Percentiles rank a stretch among this genome's conserved stretches.
phyloP scores from a whole-genome alignment of 192 early-diverging fungal genomes.

The Rhizoclosmatium globosum region DNA sequence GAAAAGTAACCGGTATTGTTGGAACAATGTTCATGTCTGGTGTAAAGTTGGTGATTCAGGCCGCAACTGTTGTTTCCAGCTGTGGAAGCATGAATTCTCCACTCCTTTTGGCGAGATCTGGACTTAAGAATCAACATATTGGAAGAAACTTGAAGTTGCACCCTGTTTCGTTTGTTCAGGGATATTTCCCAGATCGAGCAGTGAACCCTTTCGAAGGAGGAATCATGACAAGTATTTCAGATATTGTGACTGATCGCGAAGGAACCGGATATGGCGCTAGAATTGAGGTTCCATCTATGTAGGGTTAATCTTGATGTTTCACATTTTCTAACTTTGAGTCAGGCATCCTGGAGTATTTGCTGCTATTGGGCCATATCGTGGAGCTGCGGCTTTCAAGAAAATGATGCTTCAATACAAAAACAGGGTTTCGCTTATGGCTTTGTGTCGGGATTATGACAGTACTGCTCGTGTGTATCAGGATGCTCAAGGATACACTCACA shows the following conservation, averaged over 20 bases:
- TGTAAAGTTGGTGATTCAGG: conserved; percentile 46
- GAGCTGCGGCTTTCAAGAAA: conserved; percentile 59
- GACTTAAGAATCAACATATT: conserved; percentile 73
- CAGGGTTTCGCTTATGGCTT: conserved; percentile 57
- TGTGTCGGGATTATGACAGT: conserved; percentile 70
- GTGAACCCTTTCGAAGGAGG: conserved; percentile 44
- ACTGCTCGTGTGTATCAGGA: conserved; percentile 55
- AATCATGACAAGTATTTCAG: conserved; percentile 74
- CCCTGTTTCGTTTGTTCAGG: conserved; percentile 67
- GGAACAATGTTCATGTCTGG: conserved; percentile 39
- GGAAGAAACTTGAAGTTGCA: conserved; percentile 74
- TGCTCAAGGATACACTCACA: conserved; percentile 45
- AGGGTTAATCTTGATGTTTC: neutral
- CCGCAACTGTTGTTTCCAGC: conserved; percentile 65
- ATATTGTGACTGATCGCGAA: conserved; percentile 66
- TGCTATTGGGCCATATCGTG: conserved; percentile 56
- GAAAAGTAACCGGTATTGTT: conserved; percentile 66
- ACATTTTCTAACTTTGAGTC: too few relatives aligned
- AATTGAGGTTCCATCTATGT: conserved; percentile 53
- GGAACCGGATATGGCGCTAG: conserved; percentile 72
- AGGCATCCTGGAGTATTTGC: conserved; percentile 62
- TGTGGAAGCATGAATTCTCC: conserved; percentile 75
- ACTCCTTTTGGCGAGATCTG: conserved; percentile 67
- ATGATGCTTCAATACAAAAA: conserved; percentile 58
- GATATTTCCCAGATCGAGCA: conserved; percentile 68